These are phyloP conservation scores for sorghum (Sorghum bicolor) DNA, from an alignment of 176 grass and related monocot species.

Conservation along the genomic window Sorghum_bicolor_NCBIv3 NC_012875.2:54546501-54547000, in stretches of 20 bases:
- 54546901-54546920: neutral
- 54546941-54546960: neutral
- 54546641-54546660: neutral
- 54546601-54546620: constrained; percentile 39
- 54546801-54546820: neutral
- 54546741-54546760: neutral
- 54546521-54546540: too few species aligned
- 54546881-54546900: neutral
- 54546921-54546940: neutral
- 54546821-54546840: neutral
- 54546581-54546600: constrained; percentile 38
- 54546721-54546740: neutral
- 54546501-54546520: too few species aligned
- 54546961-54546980: neutral
- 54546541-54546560: neutral
- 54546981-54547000: neutral
- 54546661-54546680: neutral
- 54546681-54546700: neutral
- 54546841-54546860: too few species aligned
- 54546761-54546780: neutral
- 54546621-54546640: constrained; percentile 36
- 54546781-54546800: neutral
- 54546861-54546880: neutral
- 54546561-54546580: constrained; percentile 27
- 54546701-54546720: neutral